A percentile compares a stretch with the other conserved stretches of the same genome.
Conservation (phyloP, 768 basidiomycete species). For the Suillus plorans region DNA sequence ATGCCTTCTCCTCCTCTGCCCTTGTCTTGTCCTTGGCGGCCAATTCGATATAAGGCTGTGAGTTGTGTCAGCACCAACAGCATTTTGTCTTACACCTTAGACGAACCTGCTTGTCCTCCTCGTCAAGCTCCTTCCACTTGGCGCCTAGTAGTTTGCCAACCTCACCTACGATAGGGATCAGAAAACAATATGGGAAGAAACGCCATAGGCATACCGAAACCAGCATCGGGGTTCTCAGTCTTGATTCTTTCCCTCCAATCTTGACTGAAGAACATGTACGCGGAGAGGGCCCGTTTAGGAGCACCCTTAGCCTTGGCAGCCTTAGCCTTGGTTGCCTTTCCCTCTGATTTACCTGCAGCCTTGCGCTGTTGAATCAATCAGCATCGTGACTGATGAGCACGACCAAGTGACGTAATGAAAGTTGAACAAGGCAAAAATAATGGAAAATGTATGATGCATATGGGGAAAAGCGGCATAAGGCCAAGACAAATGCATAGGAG, state of each 20-base stretch:
- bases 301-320: conserved; percentile 68
- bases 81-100: background rate
- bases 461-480: background rate
- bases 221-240: conserved; percentile 91
- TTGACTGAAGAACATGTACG: conserved; percentile 99
- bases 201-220: conserved; percentile 64
- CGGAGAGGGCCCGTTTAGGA: conserved; percentile 90
- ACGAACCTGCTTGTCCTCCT: conserved; percentile 86
- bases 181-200: background rate
- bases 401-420: background rate
- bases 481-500: conserved; percentile 14
- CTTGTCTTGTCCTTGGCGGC: conserved; percentile 86
- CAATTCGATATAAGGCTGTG: conserved; percentile 83
- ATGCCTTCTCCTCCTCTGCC: conserved; percentile 77
- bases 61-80: conserved; percentile 12
- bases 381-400: conserved; percentile 7
- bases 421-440: background rate
- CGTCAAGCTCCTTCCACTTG: conserved; percentile 95
- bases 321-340: conserved; percentile 49
- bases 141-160: conserved; percentile 93
- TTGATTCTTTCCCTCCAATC: conserved; percentile 96
- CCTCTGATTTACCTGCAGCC: conserved; percentile 70
- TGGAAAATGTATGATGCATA: background rate
- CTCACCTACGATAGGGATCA: conserved; percentile 55
- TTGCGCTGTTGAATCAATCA: conserved; percentile 53